Base-by-base conservation (phyloP, 2,329 filamentous ascomycete genomes). In the Coniochaeta prunicola region DNA sequence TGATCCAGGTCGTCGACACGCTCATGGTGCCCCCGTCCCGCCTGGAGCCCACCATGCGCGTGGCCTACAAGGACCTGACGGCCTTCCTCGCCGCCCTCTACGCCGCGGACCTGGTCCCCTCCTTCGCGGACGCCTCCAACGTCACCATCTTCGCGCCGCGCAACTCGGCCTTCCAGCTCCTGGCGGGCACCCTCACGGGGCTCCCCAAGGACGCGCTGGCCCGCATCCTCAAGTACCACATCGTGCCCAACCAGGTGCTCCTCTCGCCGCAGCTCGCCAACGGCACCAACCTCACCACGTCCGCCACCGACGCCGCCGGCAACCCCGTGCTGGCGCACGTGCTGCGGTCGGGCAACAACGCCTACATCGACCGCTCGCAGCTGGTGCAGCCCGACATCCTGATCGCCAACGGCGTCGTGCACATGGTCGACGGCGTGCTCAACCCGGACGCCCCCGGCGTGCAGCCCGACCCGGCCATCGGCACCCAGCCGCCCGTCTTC, bases 331-430 rank as follows among this genome's bases (percentile, higher is more conserved):
- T 21, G 33, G 75, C 79, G 15, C 71, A 73, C 57, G 60, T 83
- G 15, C 77, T 71, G 9, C 72, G 82, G 48, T 71, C 69, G 3
- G 69, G 78, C 13, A 66, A 74, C 42, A 69, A 69, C 13, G 68
- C 75, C 36, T 82, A 73, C 62, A 73, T 78, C 63, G 80, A 83
- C 72, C 74, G 76, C n/a, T 81, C 81, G 3, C 75, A 78, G 64
- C 72, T 86, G 26, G 69, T 80, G n/a, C 71, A 76, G 60, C 72
- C 77, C 1, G 80, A 85, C 63, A 75, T 83, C 33, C 71, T 86
- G 17, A 68, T 83, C 53, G 77, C 79, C 58, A 85, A 85, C 64
- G 83, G 83, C 40, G 80, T 85, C 55, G 69, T 84, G 21, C 83
- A 86, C 67, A 73, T 85, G 50, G 75, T 85, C 59, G 82, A 86